These are phyloP conservation scores for Flaveria linearis DNA, from an alignment of 129 eudicot species.

Conservation along the genomic window DNA sequence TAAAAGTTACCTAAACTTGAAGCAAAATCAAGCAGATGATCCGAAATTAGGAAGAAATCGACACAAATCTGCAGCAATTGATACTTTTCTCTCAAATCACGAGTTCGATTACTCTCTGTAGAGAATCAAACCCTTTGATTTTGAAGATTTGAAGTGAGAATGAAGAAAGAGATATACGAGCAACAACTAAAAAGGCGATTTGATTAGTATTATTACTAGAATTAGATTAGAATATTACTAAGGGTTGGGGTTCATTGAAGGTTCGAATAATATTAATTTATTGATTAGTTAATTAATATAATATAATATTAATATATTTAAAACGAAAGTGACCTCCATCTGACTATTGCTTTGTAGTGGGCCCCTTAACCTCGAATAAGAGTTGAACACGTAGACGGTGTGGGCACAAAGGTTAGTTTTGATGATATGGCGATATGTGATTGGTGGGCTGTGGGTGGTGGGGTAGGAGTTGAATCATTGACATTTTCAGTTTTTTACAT, in stretches of 20 bases:
- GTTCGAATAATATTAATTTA: slow-evolving; percentile 24
- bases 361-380: slow-evolving; percentile 11
- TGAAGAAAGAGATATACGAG: slow-evolving; percentile 32
- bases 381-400: slow-evolving; percentile 11
- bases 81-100: slow-evolving; percentile 11
- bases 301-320: neutral
- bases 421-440: slow-evolving; percentile 22
- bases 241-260: slow-evolving; percentile 25
- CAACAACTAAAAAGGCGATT: neutral
- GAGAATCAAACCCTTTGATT: neutral
- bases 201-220: neutral
- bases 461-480: slow-evolving; percentile 25
- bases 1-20: slow-evolving; percentile 29
- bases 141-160: slow-evolving; percentile 28
- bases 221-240: neutral
- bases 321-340: slow-evolving; percentile 29
- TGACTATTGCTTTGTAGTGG: slow-evolving; percentile 27
- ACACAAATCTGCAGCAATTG: slow-evolving; percentile 18
- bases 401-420: neutral
- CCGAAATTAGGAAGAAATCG: neutral
- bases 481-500: neutral
- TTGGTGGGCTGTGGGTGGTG: neutral
- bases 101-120: slow-evolving; percentile 8
- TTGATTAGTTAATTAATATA: neutral
- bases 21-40: slow-evolving; percentile 21